Base-by-base conservation (phyloP, 106 monocot species). In the Phalaenopsis equestris region DNA sequence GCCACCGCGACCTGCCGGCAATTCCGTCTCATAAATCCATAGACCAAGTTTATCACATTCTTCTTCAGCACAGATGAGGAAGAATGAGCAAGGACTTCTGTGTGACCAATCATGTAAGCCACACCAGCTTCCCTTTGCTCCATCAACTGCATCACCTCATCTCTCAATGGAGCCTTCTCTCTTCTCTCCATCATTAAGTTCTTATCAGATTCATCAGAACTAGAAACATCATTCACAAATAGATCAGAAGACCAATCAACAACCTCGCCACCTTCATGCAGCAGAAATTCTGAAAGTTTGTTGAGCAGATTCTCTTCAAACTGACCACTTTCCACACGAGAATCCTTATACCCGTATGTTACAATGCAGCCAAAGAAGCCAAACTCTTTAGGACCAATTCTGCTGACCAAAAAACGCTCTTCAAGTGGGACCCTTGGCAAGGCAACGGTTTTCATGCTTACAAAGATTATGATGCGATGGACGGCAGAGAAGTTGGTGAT, bases 401-500 rank as follows among this genome's bases (percentile, higher is more conserved):
- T 70, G 5, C 88, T 85, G 6, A 95, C 77, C 30, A 88, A 57
- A 78, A 95, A 93, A 15, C 80, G 77, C 41, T 93, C 88, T 1
- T 85, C 56, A 2, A 21, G 45, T 36, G 88, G 84, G 46, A 96
- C 81, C 55, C 82, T 90, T 11, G 93, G 91, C 5, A 88, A 72
- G 8, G 82, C 70, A 11, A 88, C 70, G 21, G 88, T 87, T 76
- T 91, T 85, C 41, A 91, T 23, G 16, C 61, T 83, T 42, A 93
- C 75, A 18, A 93, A 93, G 49, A 96, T 84, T 81, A 91, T 84
- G 8, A 93, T 73, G 1, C 86, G 83, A 42, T 96, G 91, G 77
- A 90, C 87, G n/a, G 89, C 93, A 21, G 91, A 90, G 82, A 93
- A 91, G 81, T 93, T 91, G 41, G 91, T 93, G 10, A 93, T 84